These are phyloP conservation scores for Colletotrichum sp. DNA, from an alignment of 2,329 filamentous ascomycete species.

Conservation along the genomic window DNA sequence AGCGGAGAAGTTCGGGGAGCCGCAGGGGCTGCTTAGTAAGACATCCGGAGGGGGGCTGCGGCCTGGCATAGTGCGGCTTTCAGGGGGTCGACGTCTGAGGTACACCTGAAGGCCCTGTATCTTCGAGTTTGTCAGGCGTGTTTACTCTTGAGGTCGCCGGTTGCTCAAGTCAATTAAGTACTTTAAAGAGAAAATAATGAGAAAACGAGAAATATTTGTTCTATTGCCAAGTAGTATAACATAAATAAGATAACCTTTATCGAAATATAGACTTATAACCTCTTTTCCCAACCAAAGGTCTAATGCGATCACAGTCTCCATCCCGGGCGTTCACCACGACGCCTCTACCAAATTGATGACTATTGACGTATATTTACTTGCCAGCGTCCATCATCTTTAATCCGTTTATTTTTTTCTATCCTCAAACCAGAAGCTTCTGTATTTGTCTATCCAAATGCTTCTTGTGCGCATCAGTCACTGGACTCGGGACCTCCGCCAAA, in stretches of 20 bases:
- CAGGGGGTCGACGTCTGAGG: not conserved
- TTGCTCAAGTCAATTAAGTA: not conserved
- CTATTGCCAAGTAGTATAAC: not conserved
- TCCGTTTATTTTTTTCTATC: not conserved
- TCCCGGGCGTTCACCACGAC: not conserved
- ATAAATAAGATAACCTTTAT: not conserved
- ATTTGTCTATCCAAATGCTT: slow-evolving; percentile 18
- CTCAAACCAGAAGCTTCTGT: slow-evolving; percentile 4
- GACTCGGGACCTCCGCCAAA: slow-evolving; percentile 23
- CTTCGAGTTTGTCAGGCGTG: not conserved
- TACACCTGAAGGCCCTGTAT: not conserved
- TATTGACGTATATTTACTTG: not conserved
- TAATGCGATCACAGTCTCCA: not conserved
- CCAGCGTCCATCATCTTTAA: not conserved
- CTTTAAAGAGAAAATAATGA: not conserved
- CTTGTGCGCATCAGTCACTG: slow-evolving; percentile 2
- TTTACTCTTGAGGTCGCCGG: not conserved
- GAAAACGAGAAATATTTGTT: rapidly evolving
- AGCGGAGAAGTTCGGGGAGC: not conserved
- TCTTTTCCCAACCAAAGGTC: not conserved
- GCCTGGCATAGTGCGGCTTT: not conserved
- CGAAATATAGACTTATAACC: not conserved
- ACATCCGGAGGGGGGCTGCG: not conserved
- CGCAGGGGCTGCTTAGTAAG: not conserved
- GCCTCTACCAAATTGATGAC: not conserved